A percentile compares a stretch with the other conserved stretches of the same genome.
Evolutionary conservation across 2,329 filamentous ascomycete genomes (phyloP).

Genomic region (Fusarium lateritium): DNA sequence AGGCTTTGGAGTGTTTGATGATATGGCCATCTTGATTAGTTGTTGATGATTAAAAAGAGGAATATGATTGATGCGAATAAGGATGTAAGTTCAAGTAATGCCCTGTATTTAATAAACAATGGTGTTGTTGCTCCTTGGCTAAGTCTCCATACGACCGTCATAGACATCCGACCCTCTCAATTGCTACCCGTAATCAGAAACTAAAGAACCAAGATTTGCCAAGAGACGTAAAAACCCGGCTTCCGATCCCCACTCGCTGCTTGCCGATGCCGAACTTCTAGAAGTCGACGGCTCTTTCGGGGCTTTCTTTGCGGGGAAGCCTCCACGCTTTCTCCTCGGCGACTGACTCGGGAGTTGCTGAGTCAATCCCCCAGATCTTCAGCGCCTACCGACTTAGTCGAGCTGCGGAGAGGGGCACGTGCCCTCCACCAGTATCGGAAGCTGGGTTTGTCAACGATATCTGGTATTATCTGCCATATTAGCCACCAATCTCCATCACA

Average conservation of each 20-base stretch:
- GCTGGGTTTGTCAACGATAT: not conserved
- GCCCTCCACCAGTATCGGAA: not conserved
- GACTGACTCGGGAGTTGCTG: slow-evolving; percentile 13
- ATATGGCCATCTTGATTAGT: not conserved
- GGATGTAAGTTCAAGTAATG: not conserved
- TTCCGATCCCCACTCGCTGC: slow-evolving; percentile 17
- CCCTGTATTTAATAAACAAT: not conserved
- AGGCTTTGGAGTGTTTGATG: slow-evolving; percentile 25
- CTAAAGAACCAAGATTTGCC: not conserved
- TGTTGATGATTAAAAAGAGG: not conserved
- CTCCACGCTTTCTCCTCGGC: slow-evolving; percentile 3
- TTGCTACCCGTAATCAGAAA: too few relatives aligned
- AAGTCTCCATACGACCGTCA: slow-evolving; percentile 11
- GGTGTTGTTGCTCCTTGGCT: not conserved
- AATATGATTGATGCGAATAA: not conserved
- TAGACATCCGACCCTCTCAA: slow-evolving; percentile 12
- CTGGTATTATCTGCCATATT: not conserved
- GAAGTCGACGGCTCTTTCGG: not conserved
- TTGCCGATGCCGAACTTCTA: slow-evolving; percentile 8
- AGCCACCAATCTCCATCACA: not conserved
- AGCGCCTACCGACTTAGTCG: not conserved
- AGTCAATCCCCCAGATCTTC: slow-evolving; percentile 2
- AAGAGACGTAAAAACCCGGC: slow-evolving; percentile 11
- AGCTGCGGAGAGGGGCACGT: not conserved
- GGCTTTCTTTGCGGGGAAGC: slow-evolving; percentile 22